Evolutionary conservation across 768 basidiomycete species (phyloP), one percentile per base, ranked within the genome.

Genomic region (Trametes coccinea): DNA sequence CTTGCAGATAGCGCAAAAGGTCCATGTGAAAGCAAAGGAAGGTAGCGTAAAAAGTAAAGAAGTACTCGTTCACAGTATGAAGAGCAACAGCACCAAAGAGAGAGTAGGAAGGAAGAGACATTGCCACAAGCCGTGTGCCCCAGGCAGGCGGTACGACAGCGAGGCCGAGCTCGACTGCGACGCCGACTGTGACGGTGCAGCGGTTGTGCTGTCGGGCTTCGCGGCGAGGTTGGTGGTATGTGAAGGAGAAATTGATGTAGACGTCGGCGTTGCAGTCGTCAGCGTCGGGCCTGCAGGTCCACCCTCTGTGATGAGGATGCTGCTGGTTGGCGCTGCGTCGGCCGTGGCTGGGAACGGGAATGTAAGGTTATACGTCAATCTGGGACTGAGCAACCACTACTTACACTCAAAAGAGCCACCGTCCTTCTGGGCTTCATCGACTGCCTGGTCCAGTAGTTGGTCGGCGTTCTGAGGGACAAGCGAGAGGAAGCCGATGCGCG

Each of bases 401-500:
- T 50, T 30, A 64, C 62, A 44, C 30, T 64, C 58, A 30, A 64
- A 64, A 22, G 11, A 22, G 1, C 71, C 71, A 33, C 71, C 72
- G 17, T 67, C 54, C 31, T 65, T 47, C 53, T 62, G 59, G 8
- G 75, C 82, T 10, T 60, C 52, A 16, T 69, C 61, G 5, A 82
- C 69, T 11, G 75, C 80, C 2, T 71, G 68, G 40, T 74, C 69
- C 10, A 83, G 64, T 16, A 69, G 62, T n/a, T 77, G 75, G 3
- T 69, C 75, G 1, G 86, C 87, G 64, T 89, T 80, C 7, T 65
- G 22, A 1, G 89, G 86, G 1, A 92, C 86, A 0, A 86, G 89
- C 29, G 89, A 90, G 46, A 86, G 72, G 55, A 92, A 80, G 11
- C 90, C 90, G 47, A 92, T 82, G 11, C 84, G 82, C 1, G 90